Evolutionary conservation across 352 stramenopile genomes (phyloP).

Genomic region (Globisporangium acanthophoron): DNA sequence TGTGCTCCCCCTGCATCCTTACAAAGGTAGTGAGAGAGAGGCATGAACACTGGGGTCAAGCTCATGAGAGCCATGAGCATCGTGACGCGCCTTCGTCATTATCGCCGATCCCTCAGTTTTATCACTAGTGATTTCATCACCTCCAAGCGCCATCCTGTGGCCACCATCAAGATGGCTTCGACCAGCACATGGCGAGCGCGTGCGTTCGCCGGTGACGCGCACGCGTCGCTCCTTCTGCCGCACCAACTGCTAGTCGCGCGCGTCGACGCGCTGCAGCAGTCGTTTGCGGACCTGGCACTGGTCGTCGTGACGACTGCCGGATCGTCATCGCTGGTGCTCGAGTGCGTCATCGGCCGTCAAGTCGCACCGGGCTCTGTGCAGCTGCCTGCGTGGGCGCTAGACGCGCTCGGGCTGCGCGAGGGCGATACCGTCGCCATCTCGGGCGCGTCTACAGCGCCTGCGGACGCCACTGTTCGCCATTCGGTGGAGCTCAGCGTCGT

Average conservation of each 20-base stretch:
- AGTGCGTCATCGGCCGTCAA: constrained; percentile 21
- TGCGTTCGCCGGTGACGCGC: constrained; percentile 15
- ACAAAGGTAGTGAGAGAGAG: no score
- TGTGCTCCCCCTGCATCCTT: no score
- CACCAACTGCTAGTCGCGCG: constrained; percentile 41
- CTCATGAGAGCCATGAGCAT: background rate
- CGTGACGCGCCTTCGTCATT: background rate
- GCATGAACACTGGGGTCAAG: no score
- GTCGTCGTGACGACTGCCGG: constrained; percentile 1
- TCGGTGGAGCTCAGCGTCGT: constrained; percentile 26
- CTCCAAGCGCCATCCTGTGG: no score
- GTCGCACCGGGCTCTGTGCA: constrained; percentile 19
- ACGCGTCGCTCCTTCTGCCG: constrained; percentile 28
- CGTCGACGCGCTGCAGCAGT: constrained; percentile 20
- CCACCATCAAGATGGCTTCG: background rate
- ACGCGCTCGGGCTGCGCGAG: constrained; percentile 18
- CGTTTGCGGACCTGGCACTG: constrained; percentile 18
- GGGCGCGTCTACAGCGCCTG: constrained; percentile 1
- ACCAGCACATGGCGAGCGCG: background rate
- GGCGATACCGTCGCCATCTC: constrained; percentile 3
- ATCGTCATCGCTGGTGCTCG: constrained; percentile 16
- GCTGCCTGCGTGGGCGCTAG: constrained; percentile 46
- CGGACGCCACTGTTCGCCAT: constrained; percentile 8
- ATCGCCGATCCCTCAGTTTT: background rate
- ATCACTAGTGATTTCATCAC: background rate